These are phyloP conservation scores for Ganoderma boninense DNA, from an alignment of 1,284 basidiomycete genomes.

Conservation along the genomic window DNA sequence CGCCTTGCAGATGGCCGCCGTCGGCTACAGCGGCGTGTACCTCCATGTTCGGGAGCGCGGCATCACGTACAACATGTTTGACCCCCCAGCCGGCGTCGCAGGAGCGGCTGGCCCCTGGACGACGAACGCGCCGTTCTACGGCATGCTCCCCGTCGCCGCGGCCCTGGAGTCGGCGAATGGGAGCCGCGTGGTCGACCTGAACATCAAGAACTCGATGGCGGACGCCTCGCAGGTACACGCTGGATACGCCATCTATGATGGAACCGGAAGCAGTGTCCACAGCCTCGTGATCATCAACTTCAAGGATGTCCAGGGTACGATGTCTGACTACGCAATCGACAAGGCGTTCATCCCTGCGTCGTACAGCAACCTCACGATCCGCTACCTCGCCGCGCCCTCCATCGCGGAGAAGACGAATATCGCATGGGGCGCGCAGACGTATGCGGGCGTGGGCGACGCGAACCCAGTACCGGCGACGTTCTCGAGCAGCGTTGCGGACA, in stretches of 20 bases:
- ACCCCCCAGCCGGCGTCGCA: conserved; percentile 48
- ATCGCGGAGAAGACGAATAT: conserved; percentile 65
- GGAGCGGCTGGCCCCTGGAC: conserved; percentile 52
- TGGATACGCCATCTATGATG: conserved; percentile 69
- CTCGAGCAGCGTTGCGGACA: conserved; percentile 29
- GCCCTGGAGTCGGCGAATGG: conserved; percentile 54
- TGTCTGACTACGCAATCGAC: conserved; percentile 47
- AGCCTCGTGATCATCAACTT: conserved; percentile 71
- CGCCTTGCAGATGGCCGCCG: conserved; percentile 58
- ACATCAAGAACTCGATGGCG: conserved; percentile 49
- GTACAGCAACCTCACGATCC: conserved; percentile 46
- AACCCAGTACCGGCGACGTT: conserved; percentile 42
- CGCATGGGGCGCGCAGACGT: conserved; percentile 59
- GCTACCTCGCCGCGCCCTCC: conserved; percentile 52
- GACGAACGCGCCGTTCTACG: conserved; percentile 64
- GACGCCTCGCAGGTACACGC: conserved; percentile 49
- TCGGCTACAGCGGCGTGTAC: conserved; percentile 56
- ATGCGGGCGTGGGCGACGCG: conserved; percentile 50
- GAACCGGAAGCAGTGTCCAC: conserved; percentile 45
- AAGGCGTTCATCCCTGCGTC: conserved; percentile 33
- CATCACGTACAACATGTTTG: conserved; percentile 59
- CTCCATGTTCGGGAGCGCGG: conserved; percentile 60
- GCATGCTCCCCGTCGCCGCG: conserved; percentile 64
- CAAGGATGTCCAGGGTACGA: conserved; percentile 46
- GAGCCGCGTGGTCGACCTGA: conserved; percentile 60